phyloP scores from a whole-genome alignment of 2,329 filamentous ascomycete species.

The Knufia petricola region DNA sequence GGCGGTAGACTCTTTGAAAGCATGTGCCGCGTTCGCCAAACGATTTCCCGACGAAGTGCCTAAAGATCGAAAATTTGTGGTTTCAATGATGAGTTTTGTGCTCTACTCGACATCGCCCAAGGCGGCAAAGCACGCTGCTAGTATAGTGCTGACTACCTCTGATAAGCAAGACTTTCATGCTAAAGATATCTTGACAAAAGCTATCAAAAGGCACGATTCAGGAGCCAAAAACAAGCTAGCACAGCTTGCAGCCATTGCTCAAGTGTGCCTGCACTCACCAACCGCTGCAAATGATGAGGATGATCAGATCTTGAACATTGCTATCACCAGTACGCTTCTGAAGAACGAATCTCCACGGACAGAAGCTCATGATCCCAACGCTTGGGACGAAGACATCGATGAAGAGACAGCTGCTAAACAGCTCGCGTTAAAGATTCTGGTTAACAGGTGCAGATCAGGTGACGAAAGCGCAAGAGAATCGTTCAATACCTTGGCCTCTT shows the following conservation, averaged over 20 bases:
- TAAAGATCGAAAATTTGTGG: slow-evolving; percentile 66
- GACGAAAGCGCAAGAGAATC: slow-evolving; percentile 46
- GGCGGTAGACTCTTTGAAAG: slow-evolving; percentile 85
- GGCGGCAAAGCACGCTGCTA: slow-evolving; percentile 87
- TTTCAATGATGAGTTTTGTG: slow-evolving; percentile 74
- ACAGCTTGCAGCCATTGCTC: slow-evolving; percentile 41
- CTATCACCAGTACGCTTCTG: slow-evolving; percentile 61
- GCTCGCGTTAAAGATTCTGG: slow-evolving; percentile 72
- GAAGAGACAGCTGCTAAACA: slow-evolving; percentile 76
- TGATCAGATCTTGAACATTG: slow-evolving; percentile 69
- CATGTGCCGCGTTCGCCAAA: slow-evolving; percentile 82
- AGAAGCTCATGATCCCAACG: slow-evolving; percentile 28
- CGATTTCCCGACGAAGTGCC: slow-evolving; percentile 78
- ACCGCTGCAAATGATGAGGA: slow-evolving; percentile 62
- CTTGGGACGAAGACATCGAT: slow-evolving; percentile 64
- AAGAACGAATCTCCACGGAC: slow-evolving; percentile 50
- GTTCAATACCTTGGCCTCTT: slow-evolving; percentile 46
- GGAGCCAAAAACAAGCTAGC: slow-evolving; percentile 64
- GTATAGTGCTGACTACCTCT: slow-evolving; percentile 69
- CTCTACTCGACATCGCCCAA: slow-evolving; percentile 70
- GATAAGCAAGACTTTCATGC: slow-evolving; percentile 76
- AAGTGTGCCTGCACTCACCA: slow-evolving; percentile 67
- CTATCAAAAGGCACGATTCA: slow-evolving; percentile 64
- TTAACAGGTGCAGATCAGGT: slow-evolving; percentile 68
- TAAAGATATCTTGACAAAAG: slow-evolving; percentile 69